Base-by-base conservation (phyloP, 169 alveolate genomes). In the Cryptosporidium bovis region DNA sequence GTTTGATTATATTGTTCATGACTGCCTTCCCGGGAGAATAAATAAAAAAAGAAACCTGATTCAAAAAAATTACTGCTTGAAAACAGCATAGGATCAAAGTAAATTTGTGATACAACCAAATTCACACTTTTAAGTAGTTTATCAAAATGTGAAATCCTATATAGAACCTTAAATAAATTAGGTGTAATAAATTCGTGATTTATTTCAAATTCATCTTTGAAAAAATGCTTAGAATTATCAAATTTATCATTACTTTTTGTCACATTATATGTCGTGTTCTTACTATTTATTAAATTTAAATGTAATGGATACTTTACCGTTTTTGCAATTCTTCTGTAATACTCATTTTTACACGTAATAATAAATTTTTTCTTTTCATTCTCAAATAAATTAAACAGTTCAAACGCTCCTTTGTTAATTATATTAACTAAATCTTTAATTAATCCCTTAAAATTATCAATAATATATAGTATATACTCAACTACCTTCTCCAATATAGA, bases 11-110 rank as follows among this genome's bases (percentile, higher is more conserved):
- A 46, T 24, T 66, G 82, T 46, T 66, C 82, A 48, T 2, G 6
- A 66, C 31, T 51, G 56, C 27, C 29, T 33, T 69, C 83, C 31
- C 83, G 44, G 29, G 87, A 60, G 44, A 60, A 77, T 20, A 77
- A 58, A 60, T 77, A 77, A 33, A 77, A 77, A 60, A 77, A 77
- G 27, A 77, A 77, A 44, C 87, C 87, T 34, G 77, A 60, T 60
- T 77, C 71, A 77, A 77, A 77, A 60, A 77, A 77, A 18, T 56
- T 77, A 24, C 46, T 60, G 50, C 64, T 44, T 60, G 87, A 60
- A 44, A 77, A 60, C 18, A 77, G 34, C 31, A 77, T 56, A 34
- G 87, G 87, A 40, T 77, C 87, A 77, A 77, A 77, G 51, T 44
- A 77, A 29, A 36, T 50, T 4, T 56, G 27, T 40, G 64, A 29